Evolutionary conservation across 768 basidiomycete genomes (phyloP).

Genomic region (Cantharellus cinnabarinus): DNA sequence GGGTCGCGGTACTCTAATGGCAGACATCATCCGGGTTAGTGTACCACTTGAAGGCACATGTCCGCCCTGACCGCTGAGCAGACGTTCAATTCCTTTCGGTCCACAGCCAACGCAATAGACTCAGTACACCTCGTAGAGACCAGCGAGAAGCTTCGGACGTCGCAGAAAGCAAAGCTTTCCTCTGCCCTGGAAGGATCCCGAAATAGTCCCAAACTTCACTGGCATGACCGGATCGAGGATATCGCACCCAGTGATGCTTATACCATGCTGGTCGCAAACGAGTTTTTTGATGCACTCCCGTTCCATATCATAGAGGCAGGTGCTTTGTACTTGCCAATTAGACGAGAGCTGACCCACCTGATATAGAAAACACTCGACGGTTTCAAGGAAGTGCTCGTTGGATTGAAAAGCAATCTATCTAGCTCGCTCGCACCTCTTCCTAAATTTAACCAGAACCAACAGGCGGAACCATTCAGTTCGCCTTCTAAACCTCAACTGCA

Average conservation of each 20-base stretch:
- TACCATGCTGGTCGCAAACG: constrained; percentile 83
- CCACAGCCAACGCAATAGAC: constrained; percentile 15
- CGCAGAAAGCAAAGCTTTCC: constrained; percentile 37
- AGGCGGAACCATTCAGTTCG: not conserved
- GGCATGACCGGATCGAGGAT: constrained; percentile 59
- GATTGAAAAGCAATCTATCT: constrained; percentile 10
- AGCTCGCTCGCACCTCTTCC: too few species aligned
- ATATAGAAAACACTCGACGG: constrained; percentile 52
- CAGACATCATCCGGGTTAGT: constrained; percentile 66
- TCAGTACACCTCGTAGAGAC: constrained; percentile 68
- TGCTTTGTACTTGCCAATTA: not conserved
- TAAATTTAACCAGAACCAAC: too few species aligned
- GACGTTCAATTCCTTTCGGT: constrained; percentile 11
- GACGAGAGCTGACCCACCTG: not conserved
- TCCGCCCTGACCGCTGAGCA: not conserved
- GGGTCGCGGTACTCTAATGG: constrained; percentile 80
- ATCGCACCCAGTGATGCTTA: constrained; percentile 32
- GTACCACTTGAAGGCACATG: constrained; percentile 1
- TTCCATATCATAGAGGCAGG: constrained; percentile 72
- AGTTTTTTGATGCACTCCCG: constrained; percentile 94
- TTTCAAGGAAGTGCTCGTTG: constrained; percentile 73
- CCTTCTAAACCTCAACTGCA: constrained; percentile 9
- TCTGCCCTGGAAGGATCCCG: constrained; percentile 5
- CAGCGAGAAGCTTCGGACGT: constrained; percentile 38
- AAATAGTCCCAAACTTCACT: constrained; percentile 26